Evolutionary conservation across 2,329 filamentous ascomycete species (phyloP), one percentile per base, ranked within the genome.

Genomic region (Neofusicoccum umdonicola): DNA sequence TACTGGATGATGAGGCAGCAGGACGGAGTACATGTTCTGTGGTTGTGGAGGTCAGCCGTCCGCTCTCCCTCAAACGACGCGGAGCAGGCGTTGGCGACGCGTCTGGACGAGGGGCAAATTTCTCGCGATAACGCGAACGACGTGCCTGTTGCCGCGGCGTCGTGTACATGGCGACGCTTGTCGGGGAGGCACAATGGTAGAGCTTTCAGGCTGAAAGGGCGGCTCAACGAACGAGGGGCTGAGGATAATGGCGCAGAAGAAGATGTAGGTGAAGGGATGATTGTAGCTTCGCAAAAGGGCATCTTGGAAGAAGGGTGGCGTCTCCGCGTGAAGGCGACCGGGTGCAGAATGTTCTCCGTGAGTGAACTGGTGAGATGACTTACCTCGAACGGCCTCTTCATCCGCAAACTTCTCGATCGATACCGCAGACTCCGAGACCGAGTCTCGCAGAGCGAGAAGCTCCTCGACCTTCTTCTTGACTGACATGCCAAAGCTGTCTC

Each of bases 311-410:
- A 39, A 19, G 15, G 11, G 17, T 7, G 15, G 4, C 1, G 3
- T 12, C 8, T 52, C 13, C 6, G 2, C 35, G 15, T 37, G 34
- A 37, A 52, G 34, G 15, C 8, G 22, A 8, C 9, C 15, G 15
- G n/a, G 12, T 15, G 3, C 7, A 31, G 34, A 15, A 17, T n/a
- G 17, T 11, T 12, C 12, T 51, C 22, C 6, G 50, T 15, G 7
- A 34, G 34, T 39, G 5, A 37, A 27, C 15, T 12, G 52, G 52
- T 27, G 35, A 44, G 5, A n/a, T 22, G 19, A 63, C 77, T 70
- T 62, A 78, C 77, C 77, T 73, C 77, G 79, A 69, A 79, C 77
- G 17, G 74, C 75, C 63, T 79, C 76, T 68, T 79, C 77, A 63
- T 78, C 74, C 15, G 72, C 72, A 62, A 79, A 79, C 66, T 73